Conservation (phyloP, 1,139 yeast genomes). For the Lipomyces yarrowii region DNA sequence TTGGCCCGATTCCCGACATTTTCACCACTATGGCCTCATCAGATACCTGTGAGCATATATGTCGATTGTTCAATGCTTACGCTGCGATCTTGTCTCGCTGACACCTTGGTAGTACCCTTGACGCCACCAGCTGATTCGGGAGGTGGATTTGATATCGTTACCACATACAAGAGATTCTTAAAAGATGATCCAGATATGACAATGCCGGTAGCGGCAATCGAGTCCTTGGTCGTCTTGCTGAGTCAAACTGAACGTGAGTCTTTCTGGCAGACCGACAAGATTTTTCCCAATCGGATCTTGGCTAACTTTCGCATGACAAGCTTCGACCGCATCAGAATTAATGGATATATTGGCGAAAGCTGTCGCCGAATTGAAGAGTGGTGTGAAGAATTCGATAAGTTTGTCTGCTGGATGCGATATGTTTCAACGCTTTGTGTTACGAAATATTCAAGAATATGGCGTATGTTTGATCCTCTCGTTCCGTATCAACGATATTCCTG, state of each 20-base stretch:
- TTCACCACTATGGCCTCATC: not conserved
- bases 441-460: slow-evolving; percentile 84
- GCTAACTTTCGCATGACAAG: slow-evolving; percentile 29
- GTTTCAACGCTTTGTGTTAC: slow-evolving; percentile 87
- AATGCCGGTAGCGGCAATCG: slow-evolving; percentile 99
- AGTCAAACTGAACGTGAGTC: slow-evolving; percentile 68
- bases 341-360: slow-evolving; percentile 79
- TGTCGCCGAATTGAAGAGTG: slow-evolving; percentile 67
- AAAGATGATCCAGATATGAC: slow-evolving; percentile 92
- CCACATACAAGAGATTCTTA: slow-evolving; percentile 75
- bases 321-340: slow-evolving; percentile 90
- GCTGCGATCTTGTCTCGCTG: not conserved
- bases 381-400: slow-evolving; percentile 89
- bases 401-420: slow-evolving; percentile 97
- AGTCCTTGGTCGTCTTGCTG: slow-evolving; percentile 82
- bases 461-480: slow-evolving; percentile 2
- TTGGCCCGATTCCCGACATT: not conserved
- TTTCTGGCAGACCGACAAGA: no score
- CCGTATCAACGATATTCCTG: not conserved
- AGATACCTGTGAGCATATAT: not conserved
- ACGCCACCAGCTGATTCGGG: not conserved
- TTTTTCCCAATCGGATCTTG: no score
- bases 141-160: slow-evolving; percentile 70
- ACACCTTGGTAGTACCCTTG: not conserved
- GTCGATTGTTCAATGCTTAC: not conserved